phyloP scores from a whole-genome alignment of 2,329 filamentous ascomycete genomes.

The Ramularia collo-cygni region DNA sequence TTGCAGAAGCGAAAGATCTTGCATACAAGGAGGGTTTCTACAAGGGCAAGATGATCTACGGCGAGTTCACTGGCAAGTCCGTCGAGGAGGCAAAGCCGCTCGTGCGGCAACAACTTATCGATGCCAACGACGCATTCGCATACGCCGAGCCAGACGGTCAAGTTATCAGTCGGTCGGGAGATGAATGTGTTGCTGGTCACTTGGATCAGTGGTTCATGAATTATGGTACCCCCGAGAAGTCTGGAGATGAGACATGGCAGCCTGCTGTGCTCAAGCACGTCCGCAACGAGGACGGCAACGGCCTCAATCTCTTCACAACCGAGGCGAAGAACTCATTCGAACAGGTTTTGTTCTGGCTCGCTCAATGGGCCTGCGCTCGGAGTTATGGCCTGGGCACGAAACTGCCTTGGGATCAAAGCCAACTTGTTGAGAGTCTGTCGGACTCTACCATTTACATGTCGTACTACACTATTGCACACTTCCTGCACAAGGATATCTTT shows the following conservation, averaged over 20 bases:
- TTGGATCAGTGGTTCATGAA: conserved; percentile 98
- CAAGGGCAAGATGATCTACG: conserved; percentile 81
- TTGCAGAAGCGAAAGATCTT: conserved; percentile 89
- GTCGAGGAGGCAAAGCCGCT: conserved; percentile 84
- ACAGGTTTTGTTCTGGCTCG: conserved; percentile 83
- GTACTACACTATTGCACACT: conserved; percentile 54
- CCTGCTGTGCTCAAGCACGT: conserved; percentile 66
- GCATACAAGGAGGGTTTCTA: conserved; percentile 98
- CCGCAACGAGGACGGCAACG: conserved; percentile 56
- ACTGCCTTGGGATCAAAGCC: conserved; percentile 85
- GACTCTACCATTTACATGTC: conserved; percentile 92
- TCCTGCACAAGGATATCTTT: conserved; percentile 72
- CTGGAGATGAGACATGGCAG: conserved; percentile 73
- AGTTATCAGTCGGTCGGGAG: conserved; percentile 81
- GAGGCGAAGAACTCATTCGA: conserved; percentile 58
- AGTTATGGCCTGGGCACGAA: conserved; percentile 89
- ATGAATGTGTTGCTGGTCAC: conserved; percentile 87
- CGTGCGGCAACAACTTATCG: conserved; percentile 70
- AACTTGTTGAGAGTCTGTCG: conserved; percentile 85
- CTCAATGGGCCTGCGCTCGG: conserved; percentile 90
- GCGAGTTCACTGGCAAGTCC: conserved; percentile 79
- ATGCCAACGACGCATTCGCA: conserved; percentile 72
- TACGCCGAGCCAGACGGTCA: conserved; percentile 90
- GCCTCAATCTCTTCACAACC: conserved; percentile 70
- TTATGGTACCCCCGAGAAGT: conserved; percentile 61